Percentiles rank a stretch among this genome's conserved stretches.
These are phyloP conservation scores for Fraxinus sp. DNA, from an alignment of 305 asterid species.

Conservation along the genomic window DNA sequence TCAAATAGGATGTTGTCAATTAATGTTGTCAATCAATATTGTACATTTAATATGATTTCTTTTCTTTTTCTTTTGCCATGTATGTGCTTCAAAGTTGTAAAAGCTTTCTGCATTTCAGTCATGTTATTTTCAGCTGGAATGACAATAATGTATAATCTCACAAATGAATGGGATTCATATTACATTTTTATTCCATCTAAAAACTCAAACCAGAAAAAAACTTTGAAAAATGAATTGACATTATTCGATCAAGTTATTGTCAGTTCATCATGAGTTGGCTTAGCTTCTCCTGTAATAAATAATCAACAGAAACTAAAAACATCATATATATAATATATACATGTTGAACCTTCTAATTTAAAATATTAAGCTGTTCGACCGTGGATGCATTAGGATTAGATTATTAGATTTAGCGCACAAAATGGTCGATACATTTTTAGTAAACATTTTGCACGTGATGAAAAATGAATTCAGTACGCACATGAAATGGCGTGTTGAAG, in stretches of 20 bases:
- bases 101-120: not conserved
- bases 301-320: not conserved
- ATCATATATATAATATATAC: too few relatives aligned
- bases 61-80: not conserved
- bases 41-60: too few relatives aligned
- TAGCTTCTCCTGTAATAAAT: not conserved
- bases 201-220: not conserved
- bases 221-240: not conserved
- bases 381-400: not conserved
- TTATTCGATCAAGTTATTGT: slow-evolving; percentile 8
- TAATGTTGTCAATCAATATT: too few relatives aligned
- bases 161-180: not conserved
- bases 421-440: not conserved
- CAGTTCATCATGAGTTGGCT: slow-evolving; percentile 5
- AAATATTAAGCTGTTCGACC: not conserved
- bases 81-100: slow-evolving; percentile 1
- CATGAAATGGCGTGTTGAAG: not conserved
- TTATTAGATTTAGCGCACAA: not conserved
- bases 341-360: not conserved
- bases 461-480: not conserved
- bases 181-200: not conserved
- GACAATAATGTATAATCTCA: not conserved
- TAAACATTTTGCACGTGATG: not conserved
- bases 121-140: not conserved
- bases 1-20: too few relatives aligned